A percentile compares a stretch with the other conserved stretches of the same genome.
Conservation (phyloP, 1,139 yeast species). For the Blastobotrys aristatus region DNA sequence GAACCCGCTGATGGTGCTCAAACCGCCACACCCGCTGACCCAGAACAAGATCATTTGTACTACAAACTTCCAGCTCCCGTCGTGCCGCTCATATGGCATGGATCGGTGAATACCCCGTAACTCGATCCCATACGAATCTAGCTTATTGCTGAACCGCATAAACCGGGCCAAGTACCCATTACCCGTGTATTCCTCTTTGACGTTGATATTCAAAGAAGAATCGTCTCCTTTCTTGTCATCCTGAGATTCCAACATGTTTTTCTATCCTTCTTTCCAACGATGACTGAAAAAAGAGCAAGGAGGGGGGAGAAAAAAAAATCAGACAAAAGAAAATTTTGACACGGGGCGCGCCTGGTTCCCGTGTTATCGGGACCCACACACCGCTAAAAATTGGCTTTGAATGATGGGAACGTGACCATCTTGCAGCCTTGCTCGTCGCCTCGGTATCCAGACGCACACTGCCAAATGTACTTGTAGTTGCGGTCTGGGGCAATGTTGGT, state of each 20-base stretch:
- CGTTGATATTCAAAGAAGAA: not conserved
- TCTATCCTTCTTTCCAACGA: not conserved
- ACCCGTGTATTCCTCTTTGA: slow-evolving; percentile 8
- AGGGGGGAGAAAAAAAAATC: not conserved
- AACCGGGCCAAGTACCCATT: slow-evolving; percentile 24
- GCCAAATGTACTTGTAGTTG: slow-evolving; percentile 40
- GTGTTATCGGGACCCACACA: not conserved
- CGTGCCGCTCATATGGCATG: slow-evolving; percentile 57
- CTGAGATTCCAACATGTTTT: slow-evolving; percentile 1
- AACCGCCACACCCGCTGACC: slow-evolving; percentile 80
- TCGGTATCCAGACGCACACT: slow-evolving; percentile 30
- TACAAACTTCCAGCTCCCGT: slow-evolving; percentile 45
- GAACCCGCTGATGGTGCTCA: slow-evolving; percentile 79
- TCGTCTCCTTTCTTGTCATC: not conserved
- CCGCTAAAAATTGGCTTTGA: slow-evolving; percentile 6
- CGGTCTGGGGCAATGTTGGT: slow-evolving; percentile 24
- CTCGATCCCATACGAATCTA: slow-evolving; percentile 61
- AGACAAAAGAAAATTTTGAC: not conserved
- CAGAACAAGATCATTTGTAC: slow-evolving; percentile 67
- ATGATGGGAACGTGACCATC: slow-evolving; percentile 17
- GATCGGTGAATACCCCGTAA: slow-evolving; percentile 78
- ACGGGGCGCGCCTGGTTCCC: not conserved
- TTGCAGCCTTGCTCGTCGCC: slow-evolving; percentile 18
- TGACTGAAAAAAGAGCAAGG: not conserved
- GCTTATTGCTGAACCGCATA: slow-evolving; percentile 31